phyloP scores from a whole-genome alignment of 257 asterid genomes.

The Plantago elongata region DNA sequence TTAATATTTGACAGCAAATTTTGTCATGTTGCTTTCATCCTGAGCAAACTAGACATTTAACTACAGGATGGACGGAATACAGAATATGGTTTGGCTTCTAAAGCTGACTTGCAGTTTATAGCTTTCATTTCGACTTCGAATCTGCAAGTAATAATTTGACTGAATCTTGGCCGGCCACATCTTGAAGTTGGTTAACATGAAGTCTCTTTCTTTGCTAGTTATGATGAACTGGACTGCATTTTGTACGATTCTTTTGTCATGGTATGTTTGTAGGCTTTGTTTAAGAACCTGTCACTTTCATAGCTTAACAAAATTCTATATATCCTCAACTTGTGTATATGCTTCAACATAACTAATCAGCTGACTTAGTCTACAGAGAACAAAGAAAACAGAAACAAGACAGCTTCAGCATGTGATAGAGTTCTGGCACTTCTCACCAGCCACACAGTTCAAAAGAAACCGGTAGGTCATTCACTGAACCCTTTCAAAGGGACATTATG shows the following conservation, averaged over 20 bases:
- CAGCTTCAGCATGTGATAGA: no score
- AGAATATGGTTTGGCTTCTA: not conserved
- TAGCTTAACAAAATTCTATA: no score
- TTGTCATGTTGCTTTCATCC: not conserved
- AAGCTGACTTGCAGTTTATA: not conserved
- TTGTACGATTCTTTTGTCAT: not conserved
- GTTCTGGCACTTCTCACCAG: no score
- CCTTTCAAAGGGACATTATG: no score
- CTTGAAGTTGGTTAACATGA: not conserved
- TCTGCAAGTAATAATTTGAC: not conserved
- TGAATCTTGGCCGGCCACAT: conserved; percentile 4
- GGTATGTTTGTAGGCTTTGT: not conserved
- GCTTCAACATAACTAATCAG: no score
- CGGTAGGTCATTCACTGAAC: no score
- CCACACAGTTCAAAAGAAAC: no score
- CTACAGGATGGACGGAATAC: not conserved
- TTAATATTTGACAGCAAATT: not conserved
- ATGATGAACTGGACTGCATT: not conserved
- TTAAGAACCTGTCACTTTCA: not conserved
- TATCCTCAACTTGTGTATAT: no score
- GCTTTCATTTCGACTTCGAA: no score
- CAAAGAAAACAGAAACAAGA: no score
- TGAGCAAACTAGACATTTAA: not conserved
- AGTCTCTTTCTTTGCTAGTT: not conserved
- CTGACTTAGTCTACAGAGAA: no score